Evolutionary conservation across 1,284 basidiomycete genomes (phyloP), one percentile per base, ranked within the genome.

Genomic region (Leccinum idahoense): DNA sequence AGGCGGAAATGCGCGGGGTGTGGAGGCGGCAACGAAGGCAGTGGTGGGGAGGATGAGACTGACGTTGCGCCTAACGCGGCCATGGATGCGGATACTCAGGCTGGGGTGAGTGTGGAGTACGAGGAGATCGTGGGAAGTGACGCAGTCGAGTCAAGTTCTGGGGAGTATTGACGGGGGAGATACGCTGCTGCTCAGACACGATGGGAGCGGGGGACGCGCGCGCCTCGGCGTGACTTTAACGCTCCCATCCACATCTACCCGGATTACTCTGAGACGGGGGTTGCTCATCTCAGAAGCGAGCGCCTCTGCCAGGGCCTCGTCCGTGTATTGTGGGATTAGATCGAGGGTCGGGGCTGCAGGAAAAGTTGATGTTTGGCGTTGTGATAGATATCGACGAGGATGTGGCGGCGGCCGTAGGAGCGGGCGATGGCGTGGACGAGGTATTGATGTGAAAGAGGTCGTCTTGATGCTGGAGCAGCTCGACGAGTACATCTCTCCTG

Each of bases 401-500:
- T 39, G 37, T 39, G 37, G 37, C 3, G 37, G 35, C 12, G 37
- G 35, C 11, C 37, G 12, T 39, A 26, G 14, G 10, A 12, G 14
- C 23, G 14, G 51, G 41, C 2, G 37, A 39, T 39, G 57, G 39
- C 3, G 37, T 41, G 8, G 26, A 4, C 1, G 44, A 63, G 56
- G 60, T 57, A 64, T 65, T 49, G 46, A n/a, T 8, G 58, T 80
- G 63, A 74, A 85, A 89, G 2, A 87, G 88, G 71, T 90, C 86
- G 58, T 88, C 84, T 71, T 89, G 82, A 64, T 88, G 82, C 64
- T 79, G 69, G 37, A 39, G 37, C 37, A 91, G 71, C 70, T 90
- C 87, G 60, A 88, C 84, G 59, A 90, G 73, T 2, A 89, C 75
- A 23, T 76, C 79, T 57, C 78, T 76, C 63, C 81, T 78, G 60